phyloP scores from a whole-genome alignment of 352 stramenopile species.

The Phytophthora palmivora region DNA sequence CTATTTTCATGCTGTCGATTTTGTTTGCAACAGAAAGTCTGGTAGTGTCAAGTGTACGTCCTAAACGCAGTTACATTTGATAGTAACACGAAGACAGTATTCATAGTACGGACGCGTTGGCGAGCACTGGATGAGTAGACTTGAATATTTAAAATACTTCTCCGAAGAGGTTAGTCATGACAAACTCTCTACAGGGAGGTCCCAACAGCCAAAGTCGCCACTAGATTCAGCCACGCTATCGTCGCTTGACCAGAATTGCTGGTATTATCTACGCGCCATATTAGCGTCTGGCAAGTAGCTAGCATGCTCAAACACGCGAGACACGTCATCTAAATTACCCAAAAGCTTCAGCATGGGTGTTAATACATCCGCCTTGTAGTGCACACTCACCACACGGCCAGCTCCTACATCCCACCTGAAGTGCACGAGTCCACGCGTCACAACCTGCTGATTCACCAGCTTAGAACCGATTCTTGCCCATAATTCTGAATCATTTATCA shows the following conservation, averaged over 20 bases:
- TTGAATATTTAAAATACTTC: no score
- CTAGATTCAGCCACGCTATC: no score
- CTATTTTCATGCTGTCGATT: no score
- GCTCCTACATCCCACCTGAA: constrained; percentile 1
- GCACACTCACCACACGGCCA: neutral
- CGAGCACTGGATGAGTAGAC: no score
- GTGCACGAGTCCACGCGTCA: neutral
- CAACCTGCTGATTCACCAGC: neutral
- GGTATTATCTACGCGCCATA: neutral
- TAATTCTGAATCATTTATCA: neutral
- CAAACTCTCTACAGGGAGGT: no score
- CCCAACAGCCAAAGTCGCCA: no score
- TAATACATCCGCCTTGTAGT: neutral
- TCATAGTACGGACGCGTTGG: no score
- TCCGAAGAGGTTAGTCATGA: no score
- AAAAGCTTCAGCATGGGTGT: constrained; percentile 5
- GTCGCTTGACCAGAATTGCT: neutral
- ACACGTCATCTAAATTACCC: neutral
- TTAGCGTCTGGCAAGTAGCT: neutral
- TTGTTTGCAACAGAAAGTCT: no score
- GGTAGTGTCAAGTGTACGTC: no score
- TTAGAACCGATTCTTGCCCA: neutral
- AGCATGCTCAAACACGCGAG: neutral
- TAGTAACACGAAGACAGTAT: no score
- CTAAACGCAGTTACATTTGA: no score